These are phyloP conservation scores for Suhomyces chickasaworum DNA, from an alignment of 1,139 yeast genomes.

Conservation along the genomic window DNA sequence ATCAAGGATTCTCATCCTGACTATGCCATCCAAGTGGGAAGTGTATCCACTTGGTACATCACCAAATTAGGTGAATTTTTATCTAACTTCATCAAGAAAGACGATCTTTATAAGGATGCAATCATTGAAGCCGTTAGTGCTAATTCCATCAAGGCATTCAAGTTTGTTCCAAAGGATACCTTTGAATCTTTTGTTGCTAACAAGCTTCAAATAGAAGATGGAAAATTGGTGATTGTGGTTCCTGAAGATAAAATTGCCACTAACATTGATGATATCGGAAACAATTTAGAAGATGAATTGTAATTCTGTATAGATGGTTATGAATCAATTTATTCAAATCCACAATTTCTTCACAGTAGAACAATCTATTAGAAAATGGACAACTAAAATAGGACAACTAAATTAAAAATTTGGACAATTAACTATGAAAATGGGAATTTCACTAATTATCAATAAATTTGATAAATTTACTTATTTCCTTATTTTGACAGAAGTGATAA, in stretches of 20 bases:
- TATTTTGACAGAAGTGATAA: too few relatives aligned
- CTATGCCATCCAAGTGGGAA: slow-evolving; percentile 11
- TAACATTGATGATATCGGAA: slow-evolving; percentile 12
- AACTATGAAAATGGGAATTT: too few relatives aligned
- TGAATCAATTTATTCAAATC: too few relatives aligned
- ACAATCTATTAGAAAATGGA: too few relatives aligned
- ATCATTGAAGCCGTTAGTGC: slow-evolving; percentile 14
- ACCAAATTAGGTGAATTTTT: slow-evolving; percentile 9
- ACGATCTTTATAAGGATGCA: slow-evolving; percentile 16
- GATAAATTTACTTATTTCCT: too few relatives aligned
- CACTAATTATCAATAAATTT: too few relatives aligned
- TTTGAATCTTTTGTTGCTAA: slow-evolving; percentile 3
- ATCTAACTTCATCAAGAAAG: slow-evolving; percentile 10
- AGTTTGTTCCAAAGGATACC: slow-evolving; percentile 10
- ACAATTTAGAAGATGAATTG: slow-evolving; percentile 8
- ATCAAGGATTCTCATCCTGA: slow-evolving; percentile 8
- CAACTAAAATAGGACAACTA: too few relatives aligned
- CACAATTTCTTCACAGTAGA: too few relatives aligned
- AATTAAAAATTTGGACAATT: too few relatives aligned
- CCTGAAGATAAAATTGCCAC: slow-evolving; percentile 7
- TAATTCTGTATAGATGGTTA: neutral
- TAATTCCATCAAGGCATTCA: slow-evolving; percentile 11
- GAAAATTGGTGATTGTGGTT: slow-evolving; percentile 13
- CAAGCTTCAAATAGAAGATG: slow-evolving; percentile 11
- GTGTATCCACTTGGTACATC: slow-evolving; percentile 15